A percentile compares a stretch with the other conserved stretches of the same genome.
Evolutionary conservation across 106 monocot species (phyloP).

Genomic region (Apostasia shenzhenica): DNA sequence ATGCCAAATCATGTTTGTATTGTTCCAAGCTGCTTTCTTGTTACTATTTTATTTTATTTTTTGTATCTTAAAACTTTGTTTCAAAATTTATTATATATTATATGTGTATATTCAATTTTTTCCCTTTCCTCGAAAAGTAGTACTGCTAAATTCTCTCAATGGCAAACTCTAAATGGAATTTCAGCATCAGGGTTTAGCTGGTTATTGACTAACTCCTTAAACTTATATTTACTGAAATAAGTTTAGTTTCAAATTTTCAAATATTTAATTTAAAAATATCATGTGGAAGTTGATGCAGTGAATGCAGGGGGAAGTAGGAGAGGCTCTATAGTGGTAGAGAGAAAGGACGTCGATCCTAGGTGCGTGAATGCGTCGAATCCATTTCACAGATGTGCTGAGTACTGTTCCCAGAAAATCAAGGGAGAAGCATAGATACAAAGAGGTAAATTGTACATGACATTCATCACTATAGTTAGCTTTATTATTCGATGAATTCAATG

Average conservation of each 20-base stretch:
- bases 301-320: constrained; percentile 4
- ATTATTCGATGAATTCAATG: too few species aligned
- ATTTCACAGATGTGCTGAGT: constrained; percentile 14
- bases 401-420: constrained; percentile 5
- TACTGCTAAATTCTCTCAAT: too few species aligned
- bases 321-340: neutral
- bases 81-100: too few species aligned
- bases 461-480: too few species aligned
- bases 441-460: too few species aligned
- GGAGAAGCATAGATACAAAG: neutral
- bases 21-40: neutral
- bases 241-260: too few species aligned
- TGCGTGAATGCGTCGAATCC: constrained; percentile 17
- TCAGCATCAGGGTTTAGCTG: too few species aligned
- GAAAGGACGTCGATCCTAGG: constrained; percentile 7
- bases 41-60: neutral
- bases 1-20: constrained; percentile 2
- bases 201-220: too few species aligned
- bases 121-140: too few species aligned
- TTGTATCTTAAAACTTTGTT: neutral
- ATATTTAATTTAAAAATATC: neutral
- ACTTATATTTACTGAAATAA: too few species aligned
- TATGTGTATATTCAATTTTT: too few species aligned
- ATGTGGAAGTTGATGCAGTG: neutral
- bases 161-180: too few species aligned